Base-by-base conservation (phyloP, 1,284 basidiomycete species). In the Spongiforma sp. region DNA sequence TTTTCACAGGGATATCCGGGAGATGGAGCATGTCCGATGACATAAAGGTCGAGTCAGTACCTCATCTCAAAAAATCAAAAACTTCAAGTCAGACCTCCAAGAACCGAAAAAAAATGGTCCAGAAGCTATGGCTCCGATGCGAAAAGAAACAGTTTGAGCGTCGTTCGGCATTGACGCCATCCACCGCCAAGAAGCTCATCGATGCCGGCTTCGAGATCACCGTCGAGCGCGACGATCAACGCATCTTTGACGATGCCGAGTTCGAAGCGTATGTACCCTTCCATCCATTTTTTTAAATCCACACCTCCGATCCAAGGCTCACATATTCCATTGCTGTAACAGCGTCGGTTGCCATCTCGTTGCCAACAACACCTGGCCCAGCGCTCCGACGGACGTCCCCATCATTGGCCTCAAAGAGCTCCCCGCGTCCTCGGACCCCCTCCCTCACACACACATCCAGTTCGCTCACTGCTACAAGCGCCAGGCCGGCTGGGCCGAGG, bases 381-480 rank as follows among this genome's bases (percentile, higher is more conserved):
- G 77, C 48, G 93, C 94, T 1, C 95, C 96, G 2, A 78, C 78
- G 33, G 79, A 89, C 46, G 83, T 91, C 50, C 91, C 94, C 62
- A 98, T 99, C 80, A 92, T 99, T 71, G 98, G 98, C 11, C 86
- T 99, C 77, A 99, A 99, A 84, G 98, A 99, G 79, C 89, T 99
- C 26, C 90, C 93, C 46, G 88, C 83, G 66, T 96, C 94, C 52
- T 84, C 86, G 50, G 89, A 89, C 52, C 93, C 96, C 24, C 83
- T 98, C 24, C 89, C 87, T 15, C 96, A 98, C 81, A 96, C 94
- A 12, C 98, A 99, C 81, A 97, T 99, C 78, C 96, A 99, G 77
- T 99, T 99, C 72, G 97, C 96, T 4, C 98, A 99, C 80, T 99
- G 97, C 81, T 99, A 95, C 87, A 99, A 99, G 83, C 83, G 89